A percentile compares a stretch with the other conserved stretches of the same genome.
Conservation (phyloP, 2,329 filamentous ascomycete species). For the Didymella exigua region DNA sequence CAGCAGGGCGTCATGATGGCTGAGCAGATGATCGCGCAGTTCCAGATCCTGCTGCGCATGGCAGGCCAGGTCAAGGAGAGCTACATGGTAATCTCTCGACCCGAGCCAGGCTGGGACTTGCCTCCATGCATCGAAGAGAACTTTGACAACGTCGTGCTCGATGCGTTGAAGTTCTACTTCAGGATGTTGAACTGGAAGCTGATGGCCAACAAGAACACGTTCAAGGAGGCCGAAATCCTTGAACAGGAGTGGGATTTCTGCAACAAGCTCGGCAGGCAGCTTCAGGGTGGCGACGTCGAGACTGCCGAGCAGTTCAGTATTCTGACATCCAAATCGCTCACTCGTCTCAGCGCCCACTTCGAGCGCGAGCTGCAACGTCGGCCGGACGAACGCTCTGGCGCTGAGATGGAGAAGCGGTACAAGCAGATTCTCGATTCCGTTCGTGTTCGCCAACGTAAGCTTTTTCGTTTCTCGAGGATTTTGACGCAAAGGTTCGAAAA, state of each 20-base stretch:
- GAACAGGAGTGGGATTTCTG: constrained; percentile 99
- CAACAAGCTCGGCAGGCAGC: constrained; percentile 86
- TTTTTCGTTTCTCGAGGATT: constrained; percentile 92
- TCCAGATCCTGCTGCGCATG: constrained; percentile 88
- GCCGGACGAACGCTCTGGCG: constrained; percentile 75
- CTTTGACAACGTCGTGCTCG: constrained; percentile 88
- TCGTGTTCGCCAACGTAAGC: constrained; percentile 91
- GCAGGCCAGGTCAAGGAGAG: constrained; percentile 92
- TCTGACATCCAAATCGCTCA: constrained; percentile 89
- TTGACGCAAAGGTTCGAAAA: constrained; percentile 95
- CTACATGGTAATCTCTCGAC: constrained; percentile 80
- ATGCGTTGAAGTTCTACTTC: constrained; percentile 97
- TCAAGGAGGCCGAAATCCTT: constrained; percentile 96
- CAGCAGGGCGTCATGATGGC: constrained; percentile 93
- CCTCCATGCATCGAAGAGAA: constrained; percentile 96
- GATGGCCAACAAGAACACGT: constrained; percentile 96
- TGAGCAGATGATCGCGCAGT: constrained; percentile 97
- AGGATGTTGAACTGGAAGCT: constrained; percentile 98
- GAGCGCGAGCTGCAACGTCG: constrained; percentile 87
- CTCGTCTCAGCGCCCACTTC: constrained; percentile 86
- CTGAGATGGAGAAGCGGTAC: constrained; percentile 96
- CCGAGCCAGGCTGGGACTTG: constrained; percentile 91
- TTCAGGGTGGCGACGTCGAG: constrained; percentile 94
- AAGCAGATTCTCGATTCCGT: constrained; percentile 95
- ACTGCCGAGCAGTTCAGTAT: constrained; percentile 97